Evolutionary conservation across 1,139 yeast species (phyloP), one percentile per base, ranked within the genome.

Genomic region (Geotrichum europaeum): DNA sequence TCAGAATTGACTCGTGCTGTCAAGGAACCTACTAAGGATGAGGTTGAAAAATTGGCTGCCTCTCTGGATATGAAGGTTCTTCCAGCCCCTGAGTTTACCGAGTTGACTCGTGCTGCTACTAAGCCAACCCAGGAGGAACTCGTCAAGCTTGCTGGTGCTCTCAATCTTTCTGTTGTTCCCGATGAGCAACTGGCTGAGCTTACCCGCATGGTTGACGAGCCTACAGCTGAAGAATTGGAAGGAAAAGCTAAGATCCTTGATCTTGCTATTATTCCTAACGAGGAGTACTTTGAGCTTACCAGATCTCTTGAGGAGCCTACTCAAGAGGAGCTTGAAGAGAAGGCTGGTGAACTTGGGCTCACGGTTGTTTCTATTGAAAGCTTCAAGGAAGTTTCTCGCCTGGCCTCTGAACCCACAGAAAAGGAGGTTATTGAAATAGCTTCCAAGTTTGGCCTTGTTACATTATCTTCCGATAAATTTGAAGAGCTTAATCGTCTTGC

Each of bases 281-380:
- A 30, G 9, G 60, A 55, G 32, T 43, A 53, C 49, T 54, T 55
- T 12, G 63, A 61, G n/a, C 51, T 54, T 47, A 28, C 51, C 10
- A 54, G 49, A 36, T 61, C 68, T 18, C 40, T 45, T 18, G 66
- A 64, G 10, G 59, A 59, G 28, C 36, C 28, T 32, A 65, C 69
- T 0, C 62, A 45, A 30, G 57, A 74, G 4, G 79, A 74, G 13
- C 43, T 54, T n/a, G 20, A 50, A 15, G 24, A 18, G 2, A 81
- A 78, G 67, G 85, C 84, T 1, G n/a, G 22, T 13, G 36, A 52
- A 7, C 43, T 53, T 45, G 63, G 61, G 6, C 32, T 56, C 12
- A 18, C 55, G 15, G 57, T 56, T 18, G 51, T 61, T 25, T 62
- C 67, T 4, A 55, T 51, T 18, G 68, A 68, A 10, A 73, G 71